Percentiles rank a stretch among this genome's conserved stretches.
Conservation (phyloP, 805 yeast species). For the Wickerhamiella azymoides region DNA sequence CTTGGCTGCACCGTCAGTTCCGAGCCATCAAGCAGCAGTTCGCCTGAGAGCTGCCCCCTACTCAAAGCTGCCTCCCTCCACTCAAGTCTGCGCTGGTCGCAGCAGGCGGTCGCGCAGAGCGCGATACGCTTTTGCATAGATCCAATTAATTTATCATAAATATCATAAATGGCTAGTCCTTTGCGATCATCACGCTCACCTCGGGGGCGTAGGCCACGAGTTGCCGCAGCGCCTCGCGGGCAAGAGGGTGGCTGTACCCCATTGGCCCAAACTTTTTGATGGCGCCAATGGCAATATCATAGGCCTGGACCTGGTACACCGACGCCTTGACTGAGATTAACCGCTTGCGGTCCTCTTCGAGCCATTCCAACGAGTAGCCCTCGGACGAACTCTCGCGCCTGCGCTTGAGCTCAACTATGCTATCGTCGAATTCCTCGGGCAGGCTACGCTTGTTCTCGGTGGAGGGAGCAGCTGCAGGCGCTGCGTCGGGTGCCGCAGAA, state of each 20-base stretch:
- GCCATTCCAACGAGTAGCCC: neutral
- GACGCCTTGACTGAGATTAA: neutral
- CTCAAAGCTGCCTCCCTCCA: neutral
- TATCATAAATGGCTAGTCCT: neutral
- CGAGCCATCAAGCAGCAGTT: too few relatives aligned
- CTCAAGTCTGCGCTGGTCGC: neutral
- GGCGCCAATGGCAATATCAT: conserved; percentile 2
- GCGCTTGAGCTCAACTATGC: too few relatives aligned
- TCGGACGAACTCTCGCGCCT: neutral
- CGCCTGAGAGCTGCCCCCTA: neutral
- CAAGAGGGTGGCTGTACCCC: conserved; percentile 2
- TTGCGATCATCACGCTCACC: neutral
- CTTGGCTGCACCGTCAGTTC: too few relatives aligned
- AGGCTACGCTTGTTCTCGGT: too few relatives aligned
- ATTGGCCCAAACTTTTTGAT: neutral
- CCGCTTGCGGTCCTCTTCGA: neutral
- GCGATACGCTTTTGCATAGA: neutral
- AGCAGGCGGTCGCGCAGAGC: neutral
- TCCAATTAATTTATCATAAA: neutral
- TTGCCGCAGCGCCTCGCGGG: conserved; percentile 1
- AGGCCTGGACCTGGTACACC: neutral
- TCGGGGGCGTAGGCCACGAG: neutral
- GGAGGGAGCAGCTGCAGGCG: too few relatives aligned
- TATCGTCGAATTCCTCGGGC: too few relatives aligned
- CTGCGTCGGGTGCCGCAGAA: too few relatives aligned